Conservation (phyloP, 306 rosid genomes). For the Quercus dentata region DNA sequence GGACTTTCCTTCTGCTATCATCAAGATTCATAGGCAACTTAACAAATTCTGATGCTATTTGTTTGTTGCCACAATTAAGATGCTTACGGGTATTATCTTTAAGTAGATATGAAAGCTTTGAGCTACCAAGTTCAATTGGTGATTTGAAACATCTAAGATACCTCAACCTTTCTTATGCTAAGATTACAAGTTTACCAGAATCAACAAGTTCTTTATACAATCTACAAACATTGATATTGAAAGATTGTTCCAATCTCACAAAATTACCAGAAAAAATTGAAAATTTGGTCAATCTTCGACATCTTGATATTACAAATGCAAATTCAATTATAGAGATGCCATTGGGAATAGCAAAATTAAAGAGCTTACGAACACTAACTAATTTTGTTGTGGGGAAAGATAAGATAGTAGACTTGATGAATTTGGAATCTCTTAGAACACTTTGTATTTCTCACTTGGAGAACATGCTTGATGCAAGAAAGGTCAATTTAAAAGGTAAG, state of each 20-base stretch:
- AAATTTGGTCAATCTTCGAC: background rate
- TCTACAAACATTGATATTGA: constrained; percentile 10
- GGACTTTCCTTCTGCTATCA: fast-evolving
- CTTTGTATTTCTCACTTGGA: background rate
- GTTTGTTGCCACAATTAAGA: no score
- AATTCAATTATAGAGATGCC: no score
- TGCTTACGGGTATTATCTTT: background rate
- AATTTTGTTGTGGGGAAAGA: no score
- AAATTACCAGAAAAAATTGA: background rate
- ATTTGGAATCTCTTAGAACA: background rate
- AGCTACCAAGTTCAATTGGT: background rate
- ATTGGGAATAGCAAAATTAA: no score
- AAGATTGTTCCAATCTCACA: fast-evolving
- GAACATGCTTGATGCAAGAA: background rate
- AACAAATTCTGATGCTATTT: no score
- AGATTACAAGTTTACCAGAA: background rate
- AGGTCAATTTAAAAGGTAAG: background rate
- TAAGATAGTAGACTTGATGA: no score
- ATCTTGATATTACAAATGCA: background rate
- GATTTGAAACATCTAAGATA: constrained; percentile 7
- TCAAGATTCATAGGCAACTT: no score
- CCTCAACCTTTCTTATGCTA: background rate
- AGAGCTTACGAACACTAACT: no score
- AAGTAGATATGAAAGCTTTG: background rate
- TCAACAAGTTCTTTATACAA: background rate